Evolutionary conservation across 805 yeast species (phyloP).

Genomic region (Lipomyces lipofer): DNA sequence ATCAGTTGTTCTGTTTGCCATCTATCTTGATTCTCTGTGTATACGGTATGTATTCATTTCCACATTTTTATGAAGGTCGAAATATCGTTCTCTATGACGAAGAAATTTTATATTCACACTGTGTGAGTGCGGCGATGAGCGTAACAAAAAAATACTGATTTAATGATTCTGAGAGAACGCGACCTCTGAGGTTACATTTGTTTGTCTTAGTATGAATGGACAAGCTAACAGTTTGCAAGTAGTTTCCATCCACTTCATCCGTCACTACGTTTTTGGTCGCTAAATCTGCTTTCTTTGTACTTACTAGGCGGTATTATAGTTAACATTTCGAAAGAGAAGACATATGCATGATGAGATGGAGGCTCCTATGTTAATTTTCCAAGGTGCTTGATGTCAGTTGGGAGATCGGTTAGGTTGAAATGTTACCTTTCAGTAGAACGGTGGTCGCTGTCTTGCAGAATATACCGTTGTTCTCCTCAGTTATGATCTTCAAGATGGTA

Average conservation of each 20-base stretch:
- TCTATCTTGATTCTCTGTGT: not conserved
- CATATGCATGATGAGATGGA: not conserved
- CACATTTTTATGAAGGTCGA: not conserved
- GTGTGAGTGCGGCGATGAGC: conserved; percentile 25
- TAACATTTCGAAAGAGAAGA: no score
- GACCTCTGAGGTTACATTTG: no score
- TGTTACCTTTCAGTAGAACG: not conserved
- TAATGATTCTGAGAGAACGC: conserved; percentile 28
- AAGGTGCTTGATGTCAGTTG: not conserved
- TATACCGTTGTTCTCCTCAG: no score
- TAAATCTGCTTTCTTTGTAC: no score
- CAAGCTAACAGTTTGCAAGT: not conserved
- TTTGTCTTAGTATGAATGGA: not conserved
- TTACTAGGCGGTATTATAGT: no score
- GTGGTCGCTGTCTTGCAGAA: no score
- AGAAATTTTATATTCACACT: conserved; percentile 26
- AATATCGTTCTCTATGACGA: conserved; percentile 21
- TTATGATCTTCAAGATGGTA: no score
- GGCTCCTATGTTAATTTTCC: not conserved
- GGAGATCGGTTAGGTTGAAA: not conserved
- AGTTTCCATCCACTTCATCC: not conserved
- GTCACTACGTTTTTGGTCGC: no score
- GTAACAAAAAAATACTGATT: conserved; percentile 27
- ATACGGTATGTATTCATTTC: conserved; percentile 1
- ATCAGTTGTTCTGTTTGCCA: not conserved